Base-by-base conservation (phyloP, 2,329 filamentous ascomycete species). In the Beauveria varroae region DNA sequence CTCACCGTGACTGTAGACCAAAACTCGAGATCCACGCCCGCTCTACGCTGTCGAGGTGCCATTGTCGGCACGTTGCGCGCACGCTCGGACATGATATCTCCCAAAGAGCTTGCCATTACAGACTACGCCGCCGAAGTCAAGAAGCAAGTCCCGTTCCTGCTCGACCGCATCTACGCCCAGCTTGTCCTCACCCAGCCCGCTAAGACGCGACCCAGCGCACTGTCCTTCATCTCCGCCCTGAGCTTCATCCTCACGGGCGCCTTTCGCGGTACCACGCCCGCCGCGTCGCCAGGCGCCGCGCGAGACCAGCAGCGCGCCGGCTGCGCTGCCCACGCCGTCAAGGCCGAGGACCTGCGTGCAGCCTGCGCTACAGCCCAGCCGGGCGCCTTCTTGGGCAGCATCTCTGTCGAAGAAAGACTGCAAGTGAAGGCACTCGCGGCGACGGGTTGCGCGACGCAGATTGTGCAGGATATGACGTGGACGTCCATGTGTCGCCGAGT, bases 381-480 rank as follows among this genome's bases (percentile, higher is more conserved):
- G 5, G 30, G 28, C 1, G 4, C 54, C 8, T 58, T 62, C 8
- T 30, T 58, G 7, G 41, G 24, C 16, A 24, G 20, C 43, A 16
- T 62, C 9, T 41, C 61, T 22, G 26, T 20, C 14, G 40, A 62
- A 3, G 61, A 62, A 10, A 53, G 16, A 14, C 1, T 20, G 3
- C 28, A 2, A 6, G 20, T 62, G 34, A 14, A 53, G 16, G 43
- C 50, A 9, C 55, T 58, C 3, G 49, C 54, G 5, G 16, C 26
- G 20, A 8, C n/a, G 0, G 61, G 61, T 2, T 53, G 26, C 43
- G 55, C 61, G 7, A 41, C 55, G 28, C 54, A 62, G 50, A 28
- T 58, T 20, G 61, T 62, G 40, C 61, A 62, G 43, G 61, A 62
- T 24, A 62, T 62, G 61, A 62, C 61, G 49, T 62, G 61, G 61